Base-by-base conservation (phyloP, 805 yeast species). In the Yarrowia sp. region DNA sequence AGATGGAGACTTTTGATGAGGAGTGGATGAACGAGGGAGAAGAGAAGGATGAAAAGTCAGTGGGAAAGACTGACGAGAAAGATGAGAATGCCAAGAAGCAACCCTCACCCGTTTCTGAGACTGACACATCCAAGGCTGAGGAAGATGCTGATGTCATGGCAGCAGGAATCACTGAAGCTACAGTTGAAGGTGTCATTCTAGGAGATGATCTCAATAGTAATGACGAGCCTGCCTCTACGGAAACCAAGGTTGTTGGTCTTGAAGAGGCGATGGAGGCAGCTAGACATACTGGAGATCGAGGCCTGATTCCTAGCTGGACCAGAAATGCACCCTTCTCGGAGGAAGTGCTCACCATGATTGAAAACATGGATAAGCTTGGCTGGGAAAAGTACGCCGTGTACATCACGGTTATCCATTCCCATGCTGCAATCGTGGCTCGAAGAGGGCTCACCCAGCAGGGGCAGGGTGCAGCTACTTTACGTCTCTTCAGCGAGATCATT, bases 341-440 rank as follows among this genome's bases (percentile, higher is more conserved):
- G 76, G 77, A 12, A 72, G 84, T 67, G 4, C 66, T 65, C 43
- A 69, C 69, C 16, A 86, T 87, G 40, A 72, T 83, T 35, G 72
- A 79, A 1, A 82, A 83, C 67, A 77, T 92, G 71, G 89, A 90
- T 73, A 70, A 74, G 21, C 73, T 93, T 24, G 79, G 81, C 2
- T 92, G 97, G 97, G 78, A 83, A 56, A 90, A 92, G 72, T 81
- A 89, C 46, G 89, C 95, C 0, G 86, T 88, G 1, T 85, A 83
- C 68, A 79, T 92, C 52, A 86, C 85, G 67, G 81, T 87, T 17
- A 78, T 88, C 71, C 91, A 92, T 73, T 86, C 98, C 0, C 98
- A 92, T 72, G 96, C 89, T 66, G 89, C 89, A 4, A 89, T 93
- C 62, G 89, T 91, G 17, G 90, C 93, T 17, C 80, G 98, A 9